These are phyloP conservation scores for Achaetomiella virescens DNA, from an alignment of 495 filamentous ascomycete genomes.

Conservation along the genomic window DNA sequence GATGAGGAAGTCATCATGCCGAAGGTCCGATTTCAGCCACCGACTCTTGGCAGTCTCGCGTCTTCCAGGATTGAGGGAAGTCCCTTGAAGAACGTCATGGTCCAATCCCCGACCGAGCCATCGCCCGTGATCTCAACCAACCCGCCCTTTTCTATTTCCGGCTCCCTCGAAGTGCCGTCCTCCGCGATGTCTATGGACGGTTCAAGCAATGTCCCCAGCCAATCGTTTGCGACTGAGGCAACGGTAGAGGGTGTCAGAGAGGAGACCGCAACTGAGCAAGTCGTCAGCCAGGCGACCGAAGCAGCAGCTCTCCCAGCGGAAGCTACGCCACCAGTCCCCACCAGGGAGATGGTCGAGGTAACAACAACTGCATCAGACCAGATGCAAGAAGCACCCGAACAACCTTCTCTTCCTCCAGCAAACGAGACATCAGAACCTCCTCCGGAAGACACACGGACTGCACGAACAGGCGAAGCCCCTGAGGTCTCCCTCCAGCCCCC, in stretches of 20 bases:
- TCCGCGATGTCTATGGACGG: constrained; percentile 10
- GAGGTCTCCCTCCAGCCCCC: constrained; percentile 8
- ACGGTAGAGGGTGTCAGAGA: neutral
- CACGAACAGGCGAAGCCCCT: neutral
- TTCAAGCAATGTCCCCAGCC: neutral
- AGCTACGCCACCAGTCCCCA: neutral
- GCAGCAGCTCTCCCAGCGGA: neutral
- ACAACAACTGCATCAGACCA: neutral
- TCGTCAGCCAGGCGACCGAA: neutral
- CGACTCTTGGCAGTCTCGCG: constrained; percentile 12
- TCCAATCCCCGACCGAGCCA: constrained; percentile 31
- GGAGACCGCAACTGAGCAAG: neutral
- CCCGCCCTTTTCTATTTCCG: constrained; percentile 1
- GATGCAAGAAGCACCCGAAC: neutral
- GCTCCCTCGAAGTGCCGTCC: constrained; percentile 14
- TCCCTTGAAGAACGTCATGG: constrained; percentile 42
- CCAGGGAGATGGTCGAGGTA: neutral
- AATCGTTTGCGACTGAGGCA: constrained; percentile 4
- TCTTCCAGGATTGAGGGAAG: constrained; percentile 38
- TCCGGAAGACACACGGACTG: neutral
- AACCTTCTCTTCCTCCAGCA: neutral
- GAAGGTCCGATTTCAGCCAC: constrained; percentile 21
- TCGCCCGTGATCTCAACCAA: constrained; percentile 14
- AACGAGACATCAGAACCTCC: neutral
- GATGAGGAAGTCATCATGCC: constrained; percentile 22